Evolutionary conservation across 1,139 yeast species (phyloP).

Genomic region (Yamadazyma pseudoaaseri): DNA sequence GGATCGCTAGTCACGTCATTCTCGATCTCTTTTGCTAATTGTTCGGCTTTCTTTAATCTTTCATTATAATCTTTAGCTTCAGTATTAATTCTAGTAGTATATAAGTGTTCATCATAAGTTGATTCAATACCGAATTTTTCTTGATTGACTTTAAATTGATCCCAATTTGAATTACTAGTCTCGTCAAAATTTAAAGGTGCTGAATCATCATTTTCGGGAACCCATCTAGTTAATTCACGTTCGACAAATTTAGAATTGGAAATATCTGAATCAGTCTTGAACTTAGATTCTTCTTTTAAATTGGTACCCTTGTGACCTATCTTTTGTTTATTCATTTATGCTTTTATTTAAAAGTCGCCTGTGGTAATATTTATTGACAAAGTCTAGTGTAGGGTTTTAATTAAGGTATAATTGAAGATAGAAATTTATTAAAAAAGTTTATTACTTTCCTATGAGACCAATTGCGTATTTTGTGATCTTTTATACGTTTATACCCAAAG

Average conservation of each 20-base stretch:
- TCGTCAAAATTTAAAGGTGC: slow-evolving; percentile 46
- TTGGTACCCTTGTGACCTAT: slow-evolving; percentile 13
- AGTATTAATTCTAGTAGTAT: slow-evolving; percentile 81
- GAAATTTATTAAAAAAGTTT: no score
- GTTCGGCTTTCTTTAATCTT: slow-evolving; percentile 69
- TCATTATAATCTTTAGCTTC: slow-evolving; percentile 71
- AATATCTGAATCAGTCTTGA: slow-evolving; percentile 85
- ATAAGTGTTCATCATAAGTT: slow-evolving; percentile 82
- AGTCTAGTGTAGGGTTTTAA: no score
- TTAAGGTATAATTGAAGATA: no score
- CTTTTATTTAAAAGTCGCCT: no score
- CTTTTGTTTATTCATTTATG: slow-evolving; percentile 8
- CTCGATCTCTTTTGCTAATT: slow-evolving; percentile 81
- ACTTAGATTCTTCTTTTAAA: slow-evolving; percentile 23
- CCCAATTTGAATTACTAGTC: slow-evolving; percentile 55
- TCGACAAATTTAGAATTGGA: slow-evolving; percentile 52
- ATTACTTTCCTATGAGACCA: no score
- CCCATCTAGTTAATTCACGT: slow-evolving; percentile 83
- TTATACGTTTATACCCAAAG: no score
- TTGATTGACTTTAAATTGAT: slow-evolving; percentile 89
- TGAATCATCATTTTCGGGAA: slow-evolving; percentile 55
- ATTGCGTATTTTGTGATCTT: no score
- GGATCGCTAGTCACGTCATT: slow-evolving; percentile 63
- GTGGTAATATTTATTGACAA: no score
- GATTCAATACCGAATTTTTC: slow-evolving; percentile 86